Evolutionary conservation across 306 rosid species (phyloP).

Genomic region (Styphnolobium japonicum): DNA sequence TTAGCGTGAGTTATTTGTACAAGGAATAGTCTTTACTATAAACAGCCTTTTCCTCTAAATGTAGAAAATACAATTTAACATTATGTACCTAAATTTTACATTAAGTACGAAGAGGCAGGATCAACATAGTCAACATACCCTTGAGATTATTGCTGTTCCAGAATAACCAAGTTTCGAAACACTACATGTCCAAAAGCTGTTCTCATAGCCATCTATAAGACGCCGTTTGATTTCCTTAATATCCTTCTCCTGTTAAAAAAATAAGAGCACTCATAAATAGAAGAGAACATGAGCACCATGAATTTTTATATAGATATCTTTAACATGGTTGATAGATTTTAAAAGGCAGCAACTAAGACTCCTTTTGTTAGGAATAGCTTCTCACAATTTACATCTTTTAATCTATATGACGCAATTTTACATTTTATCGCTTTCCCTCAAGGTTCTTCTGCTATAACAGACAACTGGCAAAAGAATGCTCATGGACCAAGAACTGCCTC

Average conservation of each 20-base stretch:
- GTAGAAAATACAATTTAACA: neutral
- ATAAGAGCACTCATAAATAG: slow-evolving; percentile 5
- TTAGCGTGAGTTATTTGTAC: neutral
- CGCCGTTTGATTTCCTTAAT: slow-evolving; percentile 44
- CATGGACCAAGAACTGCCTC: neutral
- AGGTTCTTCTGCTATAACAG: neutral
- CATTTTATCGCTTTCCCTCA: neutral
- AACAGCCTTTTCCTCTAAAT: neutral
- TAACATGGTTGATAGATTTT: slow-evolving; percentile 7
- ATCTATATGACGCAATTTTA: neutral
- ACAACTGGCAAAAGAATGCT: neutral
- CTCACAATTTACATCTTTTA: neutral
- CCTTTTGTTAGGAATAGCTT: neutral
- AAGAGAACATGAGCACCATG: slow-evolving; percentile 1
- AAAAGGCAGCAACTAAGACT: neutral
- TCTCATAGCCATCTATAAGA: slow-evolving; percentile 73
- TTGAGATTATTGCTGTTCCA: slow-evolving; percentile 89
- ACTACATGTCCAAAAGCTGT: slow-evolving; percentile 94
- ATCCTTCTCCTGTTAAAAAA: slow-evolving; percentile 79
- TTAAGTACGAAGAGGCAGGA: slow-evolving; percentile 1
- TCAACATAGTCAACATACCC: slow-evolving; percentile 49
- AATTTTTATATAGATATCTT: slow-evolving; percentile 7
- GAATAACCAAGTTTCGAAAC: slow-evolving; percentile 90
- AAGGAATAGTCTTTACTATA: neutral
- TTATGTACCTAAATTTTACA: neutral